A percentile compares a stretch with the other conserved stretches of the same genome.
These are phyloP conservation scores for Iris pallida DNA, from an alignment of 116 monocot genomes.

Conservation along the genomic window DNA sequence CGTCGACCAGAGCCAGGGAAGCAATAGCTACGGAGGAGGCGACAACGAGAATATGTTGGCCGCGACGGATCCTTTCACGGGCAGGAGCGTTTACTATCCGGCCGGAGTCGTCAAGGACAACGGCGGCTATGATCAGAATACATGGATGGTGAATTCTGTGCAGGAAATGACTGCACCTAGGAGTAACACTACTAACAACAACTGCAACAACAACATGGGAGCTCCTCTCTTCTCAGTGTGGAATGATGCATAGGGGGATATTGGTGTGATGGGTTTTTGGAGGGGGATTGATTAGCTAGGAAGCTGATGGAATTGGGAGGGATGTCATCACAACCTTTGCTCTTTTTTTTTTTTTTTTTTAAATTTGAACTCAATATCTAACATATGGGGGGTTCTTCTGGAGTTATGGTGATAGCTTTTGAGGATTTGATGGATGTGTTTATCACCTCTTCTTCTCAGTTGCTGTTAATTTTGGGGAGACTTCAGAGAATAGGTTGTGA, in stretches of 20 bases:
- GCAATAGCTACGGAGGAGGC: neutral
- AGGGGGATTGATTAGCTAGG: neutral
- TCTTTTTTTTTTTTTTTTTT: slow-evolving; percentile 14
- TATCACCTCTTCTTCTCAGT: slow-evolving; percentile 16
- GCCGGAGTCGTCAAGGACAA: slow-evolving; percentile 15
- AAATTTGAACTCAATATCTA: slow-evolving; percentile 9
- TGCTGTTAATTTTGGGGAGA: slow-evolving; percentile 72
- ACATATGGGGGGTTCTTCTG: slow-evolving; percentile 20
- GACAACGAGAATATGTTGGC: slow-evolving; percentile 18
- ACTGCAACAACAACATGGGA: slow-evolving; percentile 29
- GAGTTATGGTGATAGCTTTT: slow-evolving; percentile 51
- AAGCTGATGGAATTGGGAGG: no score
- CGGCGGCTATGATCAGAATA: slow-evolving; percentile 37
- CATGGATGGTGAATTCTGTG: slow-evolving; percentile 35
- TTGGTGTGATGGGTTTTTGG: neutral
- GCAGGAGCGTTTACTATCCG: slow-evolving; percentile 24
- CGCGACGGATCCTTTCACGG: slow-evolving; percentile 14
- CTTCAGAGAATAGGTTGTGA: slow-evolving; percentile 29
- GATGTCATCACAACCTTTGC: neutral
- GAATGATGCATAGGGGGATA: slow-evolving; percentile 55
- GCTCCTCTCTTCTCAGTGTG: slow-evolving; percentile 60
- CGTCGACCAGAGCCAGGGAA: slow-evolving; percentile 14
- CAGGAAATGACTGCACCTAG: no score
- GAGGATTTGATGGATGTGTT: slow-evolving; percentile 15
- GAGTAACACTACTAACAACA: neutral